A percentile compares a stretch with the other conserved stretches of the same genome.
These are phyloP conservation scores for Metrosideros polymorpha DNA, from an alignment of 441 rosid species.

Conservation along the genomic window DNA sequence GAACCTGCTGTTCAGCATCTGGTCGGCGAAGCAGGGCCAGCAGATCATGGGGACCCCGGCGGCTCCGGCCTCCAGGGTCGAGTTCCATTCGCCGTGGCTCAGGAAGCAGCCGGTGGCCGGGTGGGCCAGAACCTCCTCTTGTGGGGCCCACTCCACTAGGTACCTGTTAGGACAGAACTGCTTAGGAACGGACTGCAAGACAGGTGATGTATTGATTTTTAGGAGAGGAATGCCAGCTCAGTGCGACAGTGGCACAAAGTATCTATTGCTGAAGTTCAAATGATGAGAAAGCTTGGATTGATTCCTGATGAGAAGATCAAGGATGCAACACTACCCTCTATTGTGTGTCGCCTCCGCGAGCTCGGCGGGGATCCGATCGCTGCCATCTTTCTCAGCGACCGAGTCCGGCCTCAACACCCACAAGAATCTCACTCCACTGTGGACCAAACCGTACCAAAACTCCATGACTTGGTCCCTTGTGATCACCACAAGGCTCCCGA, in stretches of 20 bases:
- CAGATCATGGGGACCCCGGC: slow-evolving; percentile 10
- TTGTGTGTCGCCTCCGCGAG: slow-evolving; percentile 19
- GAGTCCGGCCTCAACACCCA: slow-evolving; percentile 43
- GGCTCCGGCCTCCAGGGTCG: background rate
- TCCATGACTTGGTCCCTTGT: slow-evolving; percentile 26
- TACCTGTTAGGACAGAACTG: background rate
- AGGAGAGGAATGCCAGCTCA: background rate
- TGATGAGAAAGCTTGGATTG: background rate
- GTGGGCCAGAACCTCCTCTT: slow-evolving; percentile 12
- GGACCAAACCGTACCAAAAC: slow-evolving; percentile 41
- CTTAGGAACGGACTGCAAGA: no score
- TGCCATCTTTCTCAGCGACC: background rate
- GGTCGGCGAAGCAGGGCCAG: slow-evolving; percentile 5
- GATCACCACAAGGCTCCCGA: slow-evolving; percentile 34
- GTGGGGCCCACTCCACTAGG: slow-evolving; percentile 21
- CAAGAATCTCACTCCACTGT: slow-evolving; percentile 37
- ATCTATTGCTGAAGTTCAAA: background rate
- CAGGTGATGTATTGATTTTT: background rate
- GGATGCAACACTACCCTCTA: slow-evolving; percentile 16
- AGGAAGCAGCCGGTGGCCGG: background rate
- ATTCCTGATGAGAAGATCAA: background rate
- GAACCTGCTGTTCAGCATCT: slow-evolving; percentile 8
- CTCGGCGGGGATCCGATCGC: slow-evolving; percentile 9
- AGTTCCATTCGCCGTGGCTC: slow-evolving; percentile 19
- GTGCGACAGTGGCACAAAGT: background rate